These are phyloP conservation scores for Botryotinia calthae DNA, from an alignment of 2,329 filamentous ascomycete species.

Conservation along the genomic window DNA sequence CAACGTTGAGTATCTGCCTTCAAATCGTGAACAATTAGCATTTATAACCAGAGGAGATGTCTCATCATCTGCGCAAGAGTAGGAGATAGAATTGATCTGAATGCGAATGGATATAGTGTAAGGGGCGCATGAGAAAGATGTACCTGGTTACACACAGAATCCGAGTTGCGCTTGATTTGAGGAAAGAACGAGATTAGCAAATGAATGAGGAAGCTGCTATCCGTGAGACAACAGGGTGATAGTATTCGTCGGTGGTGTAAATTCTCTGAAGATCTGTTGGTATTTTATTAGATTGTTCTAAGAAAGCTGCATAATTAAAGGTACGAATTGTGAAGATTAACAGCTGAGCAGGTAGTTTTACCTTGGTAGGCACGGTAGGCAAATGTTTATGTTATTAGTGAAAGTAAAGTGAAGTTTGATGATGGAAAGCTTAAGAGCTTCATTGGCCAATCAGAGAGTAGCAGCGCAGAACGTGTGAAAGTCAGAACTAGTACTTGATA, in stretches of 20 bases:
- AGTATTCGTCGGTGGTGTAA: background rate
- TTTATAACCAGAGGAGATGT: constrained; percentile 12
- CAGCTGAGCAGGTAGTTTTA: background rate
- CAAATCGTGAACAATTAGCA: constrained; percentile 36
- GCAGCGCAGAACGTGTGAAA: background rate
- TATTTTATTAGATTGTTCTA: background rate
- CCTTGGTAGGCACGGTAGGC: background rate
- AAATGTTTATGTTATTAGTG: background rate
- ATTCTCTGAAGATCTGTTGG: background rate
- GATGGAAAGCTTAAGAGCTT: background rate
- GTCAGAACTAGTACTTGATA: background rate
- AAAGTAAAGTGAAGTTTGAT: background rate
- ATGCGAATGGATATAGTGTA: background rate
- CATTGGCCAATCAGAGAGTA: constrained; percentile 11
- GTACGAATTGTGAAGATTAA: background rate
- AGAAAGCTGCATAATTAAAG: background rate
- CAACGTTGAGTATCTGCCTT: constrained; percentile 25
- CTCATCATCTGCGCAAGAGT: background rate
- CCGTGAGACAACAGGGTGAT: background rate
- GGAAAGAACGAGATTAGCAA: background rate
- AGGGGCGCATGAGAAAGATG: background rate
- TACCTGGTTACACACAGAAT: background rate
- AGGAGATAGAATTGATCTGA: background rate
- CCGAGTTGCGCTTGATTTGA: background rate
- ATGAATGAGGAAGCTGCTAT: background rate